These are phyloP conservation scores for Rhododendron molle DNA, from an alignment of 148 eudicot species.

Conservation along the genomic window DNA sequence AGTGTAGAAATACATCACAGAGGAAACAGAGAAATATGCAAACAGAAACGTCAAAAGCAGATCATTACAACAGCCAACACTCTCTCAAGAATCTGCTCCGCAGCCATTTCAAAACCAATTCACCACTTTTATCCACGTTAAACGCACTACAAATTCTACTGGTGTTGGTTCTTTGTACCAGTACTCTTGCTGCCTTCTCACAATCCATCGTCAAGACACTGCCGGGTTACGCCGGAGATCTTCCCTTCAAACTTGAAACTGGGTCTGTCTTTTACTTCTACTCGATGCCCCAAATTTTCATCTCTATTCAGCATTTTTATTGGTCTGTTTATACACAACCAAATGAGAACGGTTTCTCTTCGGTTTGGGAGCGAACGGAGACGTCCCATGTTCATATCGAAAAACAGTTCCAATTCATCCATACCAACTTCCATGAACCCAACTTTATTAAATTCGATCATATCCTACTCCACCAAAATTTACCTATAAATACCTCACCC, in stretches of 20 bases:
- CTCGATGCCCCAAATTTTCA: background rate
- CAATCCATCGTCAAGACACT: constrained; percentile 14
- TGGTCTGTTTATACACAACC: too few relatives aligned
- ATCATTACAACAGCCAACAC: background rate
- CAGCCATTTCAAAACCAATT: background rate
- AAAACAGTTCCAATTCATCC: too few relatives aligned
- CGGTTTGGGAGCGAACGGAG: too few relatives aligned
- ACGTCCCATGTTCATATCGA: too few relatives aligned
- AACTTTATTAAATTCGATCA: too few relatives aligned
- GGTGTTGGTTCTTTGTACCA: background rate
- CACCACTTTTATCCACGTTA: background rate
- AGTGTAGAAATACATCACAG: too few relatives aligned
- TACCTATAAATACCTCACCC: too few relatives aligned
- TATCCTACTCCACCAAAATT: too few relatives aligned
- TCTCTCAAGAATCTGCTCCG: background rate
- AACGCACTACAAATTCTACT: background rate
- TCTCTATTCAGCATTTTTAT: background rate
- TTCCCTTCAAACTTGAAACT: constrained; percentile 30
- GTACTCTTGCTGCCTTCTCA: background rate
- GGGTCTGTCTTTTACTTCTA: constrained; percentile 13
- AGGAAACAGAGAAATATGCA: background rate
- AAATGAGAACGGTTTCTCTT: too few relatives aligned
- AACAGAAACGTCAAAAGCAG: background rate
- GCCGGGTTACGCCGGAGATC: constrained; percentile 17
- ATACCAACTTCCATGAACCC: too few relatives aligned